A percentile compares a stretch with the other conserved stretches of the same genome.
Conservation (phyloP, 768 basidiomycete species). For the Boletus pseudopeckii region DNA sequence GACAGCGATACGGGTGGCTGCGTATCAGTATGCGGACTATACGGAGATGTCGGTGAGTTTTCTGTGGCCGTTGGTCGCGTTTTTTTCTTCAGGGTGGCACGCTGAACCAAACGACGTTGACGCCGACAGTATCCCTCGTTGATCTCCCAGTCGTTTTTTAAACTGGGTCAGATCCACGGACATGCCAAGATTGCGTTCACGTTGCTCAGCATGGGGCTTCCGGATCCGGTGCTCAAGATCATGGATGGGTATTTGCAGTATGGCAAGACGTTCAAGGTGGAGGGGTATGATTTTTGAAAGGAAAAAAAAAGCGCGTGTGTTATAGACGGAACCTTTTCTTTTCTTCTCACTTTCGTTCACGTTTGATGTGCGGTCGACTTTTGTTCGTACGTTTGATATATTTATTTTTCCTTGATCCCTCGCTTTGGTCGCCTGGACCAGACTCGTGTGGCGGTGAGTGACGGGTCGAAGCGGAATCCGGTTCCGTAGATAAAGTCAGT, state of each 20-base stretch:
- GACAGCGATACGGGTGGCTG: slow-evolving; percentile 87
- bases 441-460: background rate
- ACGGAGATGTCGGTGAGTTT: slow-evolving; percentile 78
- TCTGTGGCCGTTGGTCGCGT: background rate
- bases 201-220: slow-evolving; percentile 89
- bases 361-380: background rate
- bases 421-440: no score
- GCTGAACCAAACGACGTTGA: background rate
- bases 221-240: slow-evolving; percentile 84
- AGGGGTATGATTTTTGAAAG: slow-evolving; percentile 72
- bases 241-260: slow-evolving; percentile 92
- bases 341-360: background rate
- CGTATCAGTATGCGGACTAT: slow-evolving; percentile 89
- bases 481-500: background rate
- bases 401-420: no score
- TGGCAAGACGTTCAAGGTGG: slow-evolving; percentile 83
- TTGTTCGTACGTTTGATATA: background rate
- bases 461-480: background rate
- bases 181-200: slow-evolving; percentile 94
- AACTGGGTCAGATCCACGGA: slow-evolving; percentile 89
- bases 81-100: no score
- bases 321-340: background rate
- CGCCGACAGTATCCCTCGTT: slow-evolving; percentile 69
- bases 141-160: slow-evolving; percentile 89
- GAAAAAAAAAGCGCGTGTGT: background rate